Percentiles rank a stretch among this genome's conserved stretches.
Evolutionary conservation across 2,329 filamentous ascomycete species (phyloP).

Genomic region (Diaporthe destruens): DNA sequence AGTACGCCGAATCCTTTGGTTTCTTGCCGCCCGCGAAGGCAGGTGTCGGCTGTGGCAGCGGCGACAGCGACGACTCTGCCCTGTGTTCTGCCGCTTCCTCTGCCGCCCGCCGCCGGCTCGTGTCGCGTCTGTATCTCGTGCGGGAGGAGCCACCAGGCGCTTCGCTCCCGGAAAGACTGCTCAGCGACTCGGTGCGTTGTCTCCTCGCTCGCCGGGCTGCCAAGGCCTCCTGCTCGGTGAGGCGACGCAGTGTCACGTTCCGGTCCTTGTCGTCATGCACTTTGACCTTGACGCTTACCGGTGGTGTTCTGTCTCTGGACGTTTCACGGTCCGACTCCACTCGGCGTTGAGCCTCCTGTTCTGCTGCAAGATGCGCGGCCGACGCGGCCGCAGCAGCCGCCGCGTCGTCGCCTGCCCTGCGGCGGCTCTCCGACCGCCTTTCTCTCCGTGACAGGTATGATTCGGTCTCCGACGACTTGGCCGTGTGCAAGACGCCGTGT

Average conservation of each 20-base stretch:
- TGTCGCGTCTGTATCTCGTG: conserved; percentile 68
- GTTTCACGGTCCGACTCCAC: conserved; percentile 51
- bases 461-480: conserved; percentile 56
- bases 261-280: conserved; percentile 71
- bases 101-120: conserved; percentile 57
- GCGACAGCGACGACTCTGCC: conserved; percentile 52
- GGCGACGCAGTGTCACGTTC: conserved; percentile 71
- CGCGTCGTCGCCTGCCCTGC: conserved; percentile 59
- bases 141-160: conserved; percentile 47
- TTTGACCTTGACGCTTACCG: conserved; percentile 70
- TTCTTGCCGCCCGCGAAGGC: conserved; percentile 65
- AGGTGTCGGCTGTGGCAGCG: conserved; percentile 68
- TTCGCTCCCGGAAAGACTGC: conserved; percentile 69
- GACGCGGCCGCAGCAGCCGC: conserved; percentile 62
- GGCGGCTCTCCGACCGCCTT: conserved; percentile 60
- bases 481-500: conserved; percentile 57
- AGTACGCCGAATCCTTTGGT: conserved; percentile 73
- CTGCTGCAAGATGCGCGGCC: conserved; percentile 61
- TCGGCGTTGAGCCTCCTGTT: conserved; percentile 56
- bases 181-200: conserved; percentile 63
- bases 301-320: conserved; percentile 55
- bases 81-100: conserved; percentile 62
- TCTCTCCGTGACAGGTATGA: conserved; percentile 58
- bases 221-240: conserved; percentile 71
- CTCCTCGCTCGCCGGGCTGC: conserved; percentile 55